phyloP scores from a whole-genome alignment of 2,329 filamentous ascomycete genomes.

The Fusarium guadeloupense region DNA sequence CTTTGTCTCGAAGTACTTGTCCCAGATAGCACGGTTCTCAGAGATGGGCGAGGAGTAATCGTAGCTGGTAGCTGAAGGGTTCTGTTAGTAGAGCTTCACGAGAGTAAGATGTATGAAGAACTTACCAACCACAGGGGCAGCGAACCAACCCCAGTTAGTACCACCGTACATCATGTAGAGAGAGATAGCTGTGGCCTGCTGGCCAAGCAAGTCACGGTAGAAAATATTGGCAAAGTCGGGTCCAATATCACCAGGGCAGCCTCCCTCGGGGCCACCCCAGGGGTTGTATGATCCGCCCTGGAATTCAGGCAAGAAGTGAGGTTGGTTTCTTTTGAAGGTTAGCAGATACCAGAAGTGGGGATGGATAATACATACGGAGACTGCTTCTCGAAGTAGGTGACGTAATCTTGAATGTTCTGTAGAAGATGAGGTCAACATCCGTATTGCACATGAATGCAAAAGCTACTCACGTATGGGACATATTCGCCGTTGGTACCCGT shows the following conservation, averaged over 20 bases:
- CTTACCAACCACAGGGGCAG: conserved; percentile 60
- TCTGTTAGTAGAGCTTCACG: neutral
- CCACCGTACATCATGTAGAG: conserved; percentile 74
- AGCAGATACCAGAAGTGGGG: neutral
- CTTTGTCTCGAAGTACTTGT: conserved; percentile 72
- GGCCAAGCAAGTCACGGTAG: conserved; percentile 69
- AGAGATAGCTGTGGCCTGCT: conserved; percentile 67
- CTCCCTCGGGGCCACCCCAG: conserved; percentile 68
- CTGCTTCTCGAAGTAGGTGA: conserved; percentile 42
- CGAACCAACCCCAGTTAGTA: conserved; percentile 69
- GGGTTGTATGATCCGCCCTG: conserved; percentile 60
- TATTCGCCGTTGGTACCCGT: conserved; percentile 67
- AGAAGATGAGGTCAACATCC: too few relatives aligned
- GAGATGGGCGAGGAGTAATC: conserved; percentile 71
- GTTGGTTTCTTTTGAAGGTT: conserved; percentile 10
- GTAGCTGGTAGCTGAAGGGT: conserved; percentile 61
- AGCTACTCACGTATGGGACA: conserved; percentile 62
- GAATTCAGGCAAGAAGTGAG: conserved; percentile 43
- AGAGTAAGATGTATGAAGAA: neutral
- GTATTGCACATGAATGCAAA: too few relatives aligned
- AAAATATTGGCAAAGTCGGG: conserved; percentile 70
- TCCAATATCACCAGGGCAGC: conserved; percentile 63
- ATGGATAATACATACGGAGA: conserved; percentile 22
- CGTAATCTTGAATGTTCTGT: conserved; percentile 42
- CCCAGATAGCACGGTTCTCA: conserved; percentile 64